These are phyloP conservation scores for Puccinellia tenuiflora DNA, from an alignment of 176 grass and related monocot species.

Conservation along the genomic window DNA sequence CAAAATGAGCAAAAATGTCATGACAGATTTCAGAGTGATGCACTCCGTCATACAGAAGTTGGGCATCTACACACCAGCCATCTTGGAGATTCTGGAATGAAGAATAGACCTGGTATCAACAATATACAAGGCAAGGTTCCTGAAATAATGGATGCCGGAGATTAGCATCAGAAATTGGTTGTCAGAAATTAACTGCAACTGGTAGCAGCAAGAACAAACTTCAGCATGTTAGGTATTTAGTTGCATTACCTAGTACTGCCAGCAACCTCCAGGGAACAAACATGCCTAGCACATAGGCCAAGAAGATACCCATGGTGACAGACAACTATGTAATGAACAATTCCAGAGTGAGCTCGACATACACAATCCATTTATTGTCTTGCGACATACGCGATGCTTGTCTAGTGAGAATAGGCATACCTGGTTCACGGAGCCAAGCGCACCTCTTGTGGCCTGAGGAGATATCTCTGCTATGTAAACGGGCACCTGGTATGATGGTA, in stretches of 20 bases:
- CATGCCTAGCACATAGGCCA: constrained; percentile 84
- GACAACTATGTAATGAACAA: constrained; percentile 47
- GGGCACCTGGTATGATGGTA: constrained; percentile 60
- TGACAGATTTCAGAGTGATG: constrained; percentile 5
- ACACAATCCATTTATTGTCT: not conserved
- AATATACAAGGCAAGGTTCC: constrained; percentile 78
- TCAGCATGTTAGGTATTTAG: not conserved
- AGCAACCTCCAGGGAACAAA: constrained; percentile 90
- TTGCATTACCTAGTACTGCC: constrained; percentile 71
- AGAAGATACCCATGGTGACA: constrained; percentile 80
- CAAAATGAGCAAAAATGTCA: not conserved
- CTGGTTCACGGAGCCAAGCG: constrained; percentile 86
- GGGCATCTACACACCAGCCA: constrained; percentile 70
- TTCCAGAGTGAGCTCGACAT: not conserved
- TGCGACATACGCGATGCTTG: not conserved
- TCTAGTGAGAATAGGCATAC: constrained; percentile 25
- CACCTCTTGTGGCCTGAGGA: constrained; percentile 79
- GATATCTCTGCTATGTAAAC: constrained; percentile 94
- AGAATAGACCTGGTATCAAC: constrained; percentile 86
- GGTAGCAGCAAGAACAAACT: not conserved
- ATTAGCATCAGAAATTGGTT: not conserved
- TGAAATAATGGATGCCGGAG: constrained; percentile 17
- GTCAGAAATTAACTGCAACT: not conserved
- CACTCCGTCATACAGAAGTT: not conserved
- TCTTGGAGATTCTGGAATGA: constrained; percentile 93